Evolutionary conservation across 805 yeast genomes (phyloP).

Genomic region (Sugiyamaella lignohabitans): DNA sequence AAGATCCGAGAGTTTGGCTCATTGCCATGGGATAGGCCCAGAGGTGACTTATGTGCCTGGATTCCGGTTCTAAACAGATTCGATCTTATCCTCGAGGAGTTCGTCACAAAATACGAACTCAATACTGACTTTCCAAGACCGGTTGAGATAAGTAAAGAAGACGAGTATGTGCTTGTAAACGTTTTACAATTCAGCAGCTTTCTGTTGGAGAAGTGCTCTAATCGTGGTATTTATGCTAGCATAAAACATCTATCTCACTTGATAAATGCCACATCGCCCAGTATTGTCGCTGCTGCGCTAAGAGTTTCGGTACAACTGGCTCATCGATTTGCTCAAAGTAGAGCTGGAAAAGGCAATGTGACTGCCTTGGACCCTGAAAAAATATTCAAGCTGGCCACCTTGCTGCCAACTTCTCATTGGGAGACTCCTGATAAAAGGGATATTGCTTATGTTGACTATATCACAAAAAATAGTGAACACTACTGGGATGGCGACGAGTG

Average conservation of each 20-base stretch:
- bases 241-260: constrained; percentile 53
- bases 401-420: constrained; percentile 38
- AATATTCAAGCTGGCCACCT: constrained; percentile 47
- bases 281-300: constrained; percentile 53
- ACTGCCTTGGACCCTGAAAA: constrained; percentile 40
- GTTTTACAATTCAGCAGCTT: constrained; percentile 56
- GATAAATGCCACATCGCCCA: constrained; percentile 52
- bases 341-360: constrained; percentile 38
- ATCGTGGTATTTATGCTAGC: constrained; percentile 62
- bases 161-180: constrained; percentile 43
- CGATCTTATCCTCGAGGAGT: constrained; percentile 55
- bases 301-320: constrained; percentile 54
- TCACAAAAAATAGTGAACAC: constrained; percentile 15
- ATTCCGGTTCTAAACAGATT: constrained; percentile 67
- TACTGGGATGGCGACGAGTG: constrained; percentile 22
- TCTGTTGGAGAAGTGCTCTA: constrained; percentile 62
- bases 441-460: constrained; percentile 23
- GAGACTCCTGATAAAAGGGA: constrained; percentile 23
- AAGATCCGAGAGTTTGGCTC: constrained; percentile 34
- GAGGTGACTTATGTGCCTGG: constrained; percentile 72
- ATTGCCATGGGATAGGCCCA: constrained; percentile 50
- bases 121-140: constrained; percentile 44
- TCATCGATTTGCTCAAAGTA: constrained; percentile 50
- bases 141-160: constrained; percentile 39
- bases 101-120: constrained; percentile 48